Evolutionary conservation across 2,329 filamentous ascomycete species (phyloP).

Genomic region (Penicillium sp.): DNA sequence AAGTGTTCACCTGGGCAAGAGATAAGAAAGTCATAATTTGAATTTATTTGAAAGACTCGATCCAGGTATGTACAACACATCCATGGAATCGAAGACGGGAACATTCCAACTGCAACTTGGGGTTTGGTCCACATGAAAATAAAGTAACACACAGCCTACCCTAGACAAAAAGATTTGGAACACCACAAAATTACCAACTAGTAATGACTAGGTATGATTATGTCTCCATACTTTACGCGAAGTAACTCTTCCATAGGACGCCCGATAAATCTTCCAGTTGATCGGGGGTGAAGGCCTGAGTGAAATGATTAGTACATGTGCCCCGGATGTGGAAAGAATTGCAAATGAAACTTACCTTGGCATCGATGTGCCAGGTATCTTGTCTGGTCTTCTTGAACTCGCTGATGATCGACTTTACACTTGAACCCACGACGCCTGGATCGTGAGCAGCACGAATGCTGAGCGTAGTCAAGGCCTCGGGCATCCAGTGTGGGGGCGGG

Average conservation of each 20-base stretch:
- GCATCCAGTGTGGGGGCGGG: constrained; percentile 90
- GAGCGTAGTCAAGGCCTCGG: constrained; percentile 82
- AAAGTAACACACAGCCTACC: not conserved
- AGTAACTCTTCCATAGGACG: constrained; percentile 99
- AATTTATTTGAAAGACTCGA: constrained; percentile 2
- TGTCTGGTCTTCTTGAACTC: constrained; percentile 99
- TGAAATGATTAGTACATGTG: constrained; percentile 19
- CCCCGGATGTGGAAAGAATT: not conserved
- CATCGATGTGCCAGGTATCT: constrained; percentile 97
- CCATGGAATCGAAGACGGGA: not conserved
- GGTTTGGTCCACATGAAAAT: not conserved
- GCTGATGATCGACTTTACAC: constrained; percentile 87
- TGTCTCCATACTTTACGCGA: constrained; percentile 62
- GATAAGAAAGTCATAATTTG: not conserved
- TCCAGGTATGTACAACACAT: constrained; percentile 11
- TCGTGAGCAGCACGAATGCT: constrained; percentile 85
- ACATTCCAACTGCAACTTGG: not conserved
- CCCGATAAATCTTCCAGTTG: constrained; percentile 94
- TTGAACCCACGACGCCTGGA: constrained; percentile 89
- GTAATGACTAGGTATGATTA: not conserved
- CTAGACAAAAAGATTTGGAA: not conserved
- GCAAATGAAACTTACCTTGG: constrained; percentile 69
- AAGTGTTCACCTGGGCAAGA: not conserved
- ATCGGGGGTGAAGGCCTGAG: constrained; percentile 82
- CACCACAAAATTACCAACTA: not conserved